These are phyloP conservation scores for Poa annua DNA, from an alignment of 176 grass and related monocot genomes.

Conservation along the genomic window DNA sequence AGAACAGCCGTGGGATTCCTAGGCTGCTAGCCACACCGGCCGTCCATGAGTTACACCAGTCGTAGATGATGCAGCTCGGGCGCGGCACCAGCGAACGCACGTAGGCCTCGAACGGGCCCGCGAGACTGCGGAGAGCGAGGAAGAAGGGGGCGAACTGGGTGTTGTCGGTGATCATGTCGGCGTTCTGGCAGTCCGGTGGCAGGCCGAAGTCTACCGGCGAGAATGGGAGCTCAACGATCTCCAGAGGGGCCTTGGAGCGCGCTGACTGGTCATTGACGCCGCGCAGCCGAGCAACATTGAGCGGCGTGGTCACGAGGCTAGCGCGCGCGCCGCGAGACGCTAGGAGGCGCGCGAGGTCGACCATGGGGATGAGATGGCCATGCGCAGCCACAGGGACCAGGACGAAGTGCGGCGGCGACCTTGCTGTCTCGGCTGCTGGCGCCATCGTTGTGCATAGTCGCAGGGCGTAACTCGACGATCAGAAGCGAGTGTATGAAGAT, in stretches of 20 bases:
- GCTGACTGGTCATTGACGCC: slow-evolving; percentile 24
- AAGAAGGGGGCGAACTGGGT: slow-evolving; percentile 31
- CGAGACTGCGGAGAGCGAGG: slow-evolving; percentile 21
- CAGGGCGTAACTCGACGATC: not conserved
- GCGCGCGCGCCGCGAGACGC: slow-evolving; percentile 35
- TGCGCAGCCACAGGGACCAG: slow-evolving; percentile 59
- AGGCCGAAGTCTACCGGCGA: slow-evolving; percentile 28
- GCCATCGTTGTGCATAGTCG: slow-evolving; percentile 5
- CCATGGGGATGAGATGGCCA: slow-evolving; percentile 68
- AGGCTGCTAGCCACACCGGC: slow-evolving; percentile 23
- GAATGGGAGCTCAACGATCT: slow-evolving; percentile 51
- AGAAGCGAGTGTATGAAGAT: not conserved
- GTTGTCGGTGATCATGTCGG: slow-evolving; percentile 44
- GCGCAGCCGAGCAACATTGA: slow-evolving; percentile 45
- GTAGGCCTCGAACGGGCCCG: slow-evolving; percentile 38
- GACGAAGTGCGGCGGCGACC: slow-evolving; percentile 43
- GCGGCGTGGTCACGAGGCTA: slow-evolving; percentile 49
- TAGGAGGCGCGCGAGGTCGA: slow-evolving; percentile 56
- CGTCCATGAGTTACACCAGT: slow-evolving; percentile 53
- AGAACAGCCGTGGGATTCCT: slow-evolving; percentile 46
- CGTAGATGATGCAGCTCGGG: slow-evolving; percentile 52
- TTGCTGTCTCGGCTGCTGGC: not conserved
- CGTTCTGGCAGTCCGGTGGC: slow-evolving; percentile 45
- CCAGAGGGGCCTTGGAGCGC: slow-evolving; percentile 34
- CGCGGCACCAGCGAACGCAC: not conserved